Evolutionary conservation across 2,329 filamentous ascomycete genomes (phyloP).

Genomic region (Gnomoniopsis sp.): DNA sequence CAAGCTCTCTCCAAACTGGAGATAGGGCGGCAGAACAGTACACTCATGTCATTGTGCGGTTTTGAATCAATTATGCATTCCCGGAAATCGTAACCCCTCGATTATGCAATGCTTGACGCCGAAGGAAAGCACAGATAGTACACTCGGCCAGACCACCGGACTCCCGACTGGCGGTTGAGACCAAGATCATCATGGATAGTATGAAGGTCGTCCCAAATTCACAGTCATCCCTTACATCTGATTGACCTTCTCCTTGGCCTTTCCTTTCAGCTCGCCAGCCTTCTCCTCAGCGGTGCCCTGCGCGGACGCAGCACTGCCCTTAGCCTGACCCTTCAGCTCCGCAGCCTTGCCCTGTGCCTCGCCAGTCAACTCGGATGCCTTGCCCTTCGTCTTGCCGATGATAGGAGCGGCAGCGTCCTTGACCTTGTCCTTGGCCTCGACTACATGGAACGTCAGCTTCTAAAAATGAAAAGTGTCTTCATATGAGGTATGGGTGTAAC

Average conservation of each 20-base stretch:
- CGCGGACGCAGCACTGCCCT: constrained; percentile 34
- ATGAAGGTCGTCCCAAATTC: not conserved
- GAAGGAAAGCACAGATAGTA: not conserved
- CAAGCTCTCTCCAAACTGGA: too few species aligned
- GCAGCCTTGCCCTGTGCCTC: constrained; percentile 26
- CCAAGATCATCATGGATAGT: not conserved
- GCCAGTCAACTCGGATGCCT: constrained; percentile 30
- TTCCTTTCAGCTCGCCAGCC: constrained; percentile 20
- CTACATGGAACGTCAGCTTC: constrained; percentile 23
- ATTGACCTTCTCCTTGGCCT: constrained; percentile 19
- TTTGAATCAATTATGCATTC: not conserved
- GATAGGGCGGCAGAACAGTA: not conserved
- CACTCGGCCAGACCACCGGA: not conserved
- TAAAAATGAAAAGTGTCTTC: not conserved
- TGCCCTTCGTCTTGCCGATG: constrained; percentile 33
- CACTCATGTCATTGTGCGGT: not conserved
- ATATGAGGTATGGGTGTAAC: constrained; percentile 23
- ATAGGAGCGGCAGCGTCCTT: constrained; percentile 41
- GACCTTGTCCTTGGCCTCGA: constrained; percentile 40
- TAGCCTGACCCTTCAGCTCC: constrained; percentile 34
- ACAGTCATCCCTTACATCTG: constrained; percentile 10
- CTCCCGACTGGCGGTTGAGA: not conserved
- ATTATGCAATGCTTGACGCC: too few species aligned
- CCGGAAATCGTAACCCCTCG: not conserved
- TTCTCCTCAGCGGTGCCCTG: constrained; percentile 35